Percentiles rank a stretch among this genome's conserved stretches.
phyloP scores from a whole-genome alignment of 2,329 filamentous ascomycete genomes.

The Eurotiales sp. region DNA sequence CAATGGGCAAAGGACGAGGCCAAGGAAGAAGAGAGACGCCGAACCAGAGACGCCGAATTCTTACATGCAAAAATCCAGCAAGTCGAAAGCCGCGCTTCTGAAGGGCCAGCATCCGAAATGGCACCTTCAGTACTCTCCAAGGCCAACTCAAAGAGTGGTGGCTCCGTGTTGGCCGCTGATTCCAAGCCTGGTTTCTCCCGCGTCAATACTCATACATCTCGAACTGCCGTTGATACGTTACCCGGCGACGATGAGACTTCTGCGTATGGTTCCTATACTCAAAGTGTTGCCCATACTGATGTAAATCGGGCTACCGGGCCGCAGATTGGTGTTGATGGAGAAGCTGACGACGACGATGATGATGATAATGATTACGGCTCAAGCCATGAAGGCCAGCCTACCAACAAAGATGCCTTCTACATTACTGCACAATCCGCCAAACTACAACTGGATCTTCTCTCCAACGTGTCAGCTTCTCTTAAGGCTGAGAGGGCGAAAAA shows the following conservation, averaged over 20 bases:
- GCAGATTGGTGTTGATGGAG: constrained; percentile 51
- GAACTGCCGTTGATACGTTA: constrained; percentile 44
- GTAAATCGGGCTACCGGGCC: constrained; percentile 48
- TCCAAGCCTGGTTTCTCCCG: constrained; percentile 41
- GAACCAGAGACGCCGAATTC: constrained; percentile 68
- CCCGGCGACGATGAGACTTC: constrained; percentile 53
- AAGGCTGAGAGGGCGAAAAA: constrained; percentile 67
- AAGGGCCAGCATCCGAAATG: constrained; percentile 23
- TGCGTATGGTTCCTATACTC: constrained; percentile 54
- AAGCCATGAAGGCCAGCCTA: constrained; percentile 66
- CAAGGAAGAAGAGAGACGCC: constrained; percentile 78
- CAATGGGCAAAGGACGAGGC: constrained; percentile 98
- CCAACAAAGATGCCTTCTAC: constrained; percentile 89
- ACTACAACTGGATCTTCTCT: constrained; percentile 85
- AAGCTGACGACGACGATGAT: constrained; percentile 69
- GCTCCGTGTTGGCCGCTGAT: constrained; percentile 31
- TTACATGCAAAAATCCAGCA: constrained; percentile 79
- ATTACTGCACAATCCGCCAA: constrained; percentile 95
- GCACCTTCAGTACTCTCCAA: constrained; percentile 26
- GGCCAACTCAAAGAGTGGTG: constrained; percentile 34
- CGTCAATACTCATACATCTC: constrained; percentile 48
- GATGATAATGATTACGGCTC: constrained; percentile 76
- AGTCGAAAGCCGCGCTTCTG: constrained; percentile 49
- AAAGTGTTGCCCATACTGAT: constrained; percentile 50
- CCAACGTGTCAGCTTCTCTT: constrained; percentile 78